Evolutionary conservation across 768 basidiomycete genomes (phyloP).

Genomic region (Calocybe cyanea): DNA sequence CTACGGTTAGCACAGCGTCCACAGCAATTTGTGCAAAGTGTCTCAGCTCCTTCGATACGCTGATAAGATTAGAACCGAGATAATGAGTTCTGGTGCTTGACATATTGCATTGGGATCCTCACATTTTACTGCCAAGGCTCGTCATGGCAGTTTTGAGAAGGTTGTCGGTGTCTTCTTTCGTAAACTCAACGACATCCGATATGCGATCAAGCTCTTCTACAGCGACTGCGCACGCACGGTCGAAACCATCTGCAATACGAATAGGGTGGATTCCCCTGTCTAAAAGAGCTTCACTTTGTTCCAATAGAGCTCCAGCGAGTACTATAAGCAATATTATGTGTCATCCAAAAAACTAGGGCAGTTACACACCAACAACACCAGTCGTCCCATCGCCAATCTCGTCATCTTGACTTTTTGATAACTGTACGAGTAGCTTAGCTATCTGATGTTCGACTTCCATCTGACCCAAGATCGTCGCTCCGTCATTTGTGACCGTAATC

Average conservation of each 20-base stretch:
- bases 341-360: constrained; percentile 1
- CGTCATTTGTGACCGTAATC: constrained; percentile 99
- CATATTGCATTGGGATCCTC: constrained; percentile 20
- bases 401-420: constrained; percentile 98
- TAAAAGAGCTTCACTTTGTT: constrained; percentile 93
- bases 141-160: constrained; percentile 95
- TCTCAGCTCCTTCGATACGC: constrained; percentile 93
- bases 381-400: constrained; percentile 99
- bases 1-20: constrained; percentile 92
- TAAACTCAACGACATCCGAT: constrained; percentile 86
- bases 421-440: constrained; percentile 93
- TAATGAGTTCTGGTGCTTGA: background rate
- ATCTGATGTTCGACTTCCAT: constrained; percentile 99
- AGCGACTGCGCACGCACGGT: constrained; percentile 88
- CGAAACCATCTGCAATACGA: constrained; percentile 98
- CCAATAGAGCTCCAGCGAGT: constrained; percentile 94
- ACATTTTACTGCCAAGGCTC: constrained; percentile 98
- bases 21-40: constrained; percentile 98
- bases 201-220: constrained; percentile 88
- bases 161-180: constrained; percentile 76
- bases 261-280: constrained; percentile 99
- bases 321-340: constrained; percentile 43
- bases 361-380: constrained; percentile 89
- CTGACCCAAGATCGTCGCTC: constrained; percentile 95
- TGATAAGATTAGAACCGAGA: constrained; percentile 26